A percentile compares a stretch with the other conserved stretches of the same genome.
These are phyloP conservation scores for Prillingera fragicola DNA, from an alignment of 1,284 basidiomycete genomes.

Conservation along the genomic window DNA sequence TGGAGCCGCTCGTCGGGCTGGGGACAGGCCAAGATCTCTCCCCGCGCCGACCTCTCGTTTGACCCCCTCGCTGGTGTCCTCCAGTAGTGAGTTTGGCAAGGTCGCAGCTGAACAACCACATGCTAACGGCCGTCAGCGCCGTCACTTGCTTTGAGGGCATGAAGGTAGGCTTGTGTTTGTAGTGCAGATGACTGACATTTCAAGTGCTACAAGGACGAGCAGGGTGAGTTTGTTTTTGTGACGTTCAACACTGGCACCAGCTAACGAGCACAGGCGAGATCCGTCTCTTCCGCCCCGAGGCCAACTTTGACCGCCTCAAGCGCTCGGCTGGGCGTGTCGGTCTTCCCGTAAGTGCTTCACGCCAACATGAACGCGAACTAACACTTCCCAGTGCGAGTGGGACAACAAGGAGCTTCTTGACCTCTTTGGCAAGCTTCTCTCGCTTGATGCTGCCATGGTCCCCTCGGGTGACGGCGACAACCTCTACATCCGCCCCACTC, in stretches of 20 bases:
- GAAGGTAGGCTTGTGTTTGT: no score
- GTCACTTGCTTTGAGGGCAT: constrained; percentile 48
- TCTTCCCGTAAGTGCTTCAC: constrained; percentile 33
- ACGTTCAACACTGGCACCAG: not conserved
- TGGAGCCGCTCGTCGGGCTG: constrained; percentile 29
- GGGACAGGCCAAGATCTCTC: constrained; percentile 42
- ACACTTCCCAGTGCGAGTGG: constrained; percentile 30
- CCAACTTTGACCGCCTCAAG: constrained; percentile 45
- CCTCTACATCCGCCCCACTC: constrained; percentile 45
- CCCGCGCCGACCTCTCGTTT: constrained; percentile 31
- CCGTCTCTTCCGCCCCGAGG: constrained; percentile 39
- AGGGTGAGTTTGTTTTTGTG: constrained; percentile 11
- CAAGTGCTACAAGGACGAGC: constrained; percentile 43
- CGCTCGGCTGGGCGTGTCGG: constrained; percentile 40
- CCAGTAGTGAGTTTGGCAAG: constrained; percentile 31
- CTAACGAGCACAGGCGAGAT: constrained; percentile 27
- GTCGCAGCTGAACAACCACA: not conserved
- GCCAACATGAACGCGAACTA: not conserved
- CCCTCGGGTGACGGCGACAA: constrained; percentile 37
- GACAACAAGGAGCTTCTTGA: constrained; percentile 41
- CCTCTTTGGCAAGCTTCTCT: constrained; percentile 38
- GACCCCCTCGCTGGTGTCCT: constrained; percentile 42
- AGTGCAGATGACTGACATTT: constrained; percentile 6
- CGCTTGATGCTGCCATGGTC: constrained; percentile 33
- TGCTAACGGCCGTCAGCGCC: constrained; percentile 15